phyloP scores from a whole-genome alignment of 2,329 filamentous ascomycete genomes.

The Waltergamsia citrina region DNA sequence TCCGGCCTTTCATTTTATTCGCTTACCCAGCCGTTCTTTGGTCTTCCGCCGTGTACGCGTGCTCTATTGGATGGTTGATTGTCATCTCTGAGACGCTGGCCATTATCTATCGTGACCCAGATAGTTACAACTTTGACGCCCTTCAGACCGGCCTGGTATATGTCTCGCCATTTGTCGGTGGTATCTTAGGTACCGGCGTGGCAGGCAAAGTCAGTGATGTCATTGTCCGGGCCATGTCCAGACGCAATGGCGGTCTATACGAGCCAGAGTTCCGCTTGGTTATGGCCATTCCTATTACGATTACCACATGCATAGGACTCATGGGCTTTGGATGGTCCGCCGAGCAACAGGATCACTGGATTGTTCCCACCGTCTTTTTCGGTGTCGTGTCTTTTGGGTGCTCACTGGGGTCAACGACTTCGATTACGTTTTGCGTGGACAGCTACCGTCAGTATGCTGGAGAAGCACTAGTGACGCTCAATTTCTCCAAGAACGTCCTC shows the following conservation, averaged over 20 bases:
- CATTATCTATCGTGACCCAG: slow-evolving; percentile 61
- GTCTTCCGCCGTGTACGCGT: slow-evolving; percentile 75
- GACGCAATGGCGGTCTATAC: slow-evolving; percentile 84
- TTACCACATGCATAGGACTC: slow-evolving; percentile 74
- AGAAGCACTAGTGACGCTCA: slow-evolving; percentile 87
- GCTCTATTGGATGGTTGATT: slow-evolving; percentile 91
- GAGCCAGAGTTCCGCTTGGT: slow-evolving; percentile 89
- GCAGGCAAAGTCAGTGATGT: slow-evolving; percentile 82
- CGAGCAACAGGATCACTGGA: slow-evolving; percentile 65
- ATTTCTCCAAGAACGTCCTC: slow-evolving; percentile 89
- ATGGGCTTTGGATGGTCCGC: slow-evolving; percentile 98
- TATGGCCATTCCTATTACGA: slow-evolving; percentile 72
- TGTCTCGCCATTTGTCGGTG: slow-evolving; percentile 81
- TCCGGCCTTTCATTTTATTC: slow-evolving; percentile 77
- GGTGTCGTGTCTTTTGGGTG: slow-evolving; percentile 89
- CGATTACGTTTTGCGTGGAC: slow-evolving; percentile 91
- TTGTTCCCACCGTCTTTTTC: slow-evolving; percentile 89
- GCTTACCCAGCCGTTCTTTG: slow-evolving; percentile 84
- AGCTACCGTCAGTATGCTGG: slow-evolving; percentile 89
- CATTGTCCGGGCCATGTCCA: slow-evolving; percentile 72
- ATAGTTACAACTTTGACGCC: slow-evolving; percentile 70
- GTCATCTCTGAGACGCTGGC: slow-evolving; percentile 84
- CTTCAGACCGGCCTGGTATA: slow-evolving; percentile 81
- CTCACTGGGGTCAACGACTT: slow-evolving; percentile 78
- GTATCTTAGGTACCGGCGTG: slow-evolving; percentile 82